phyloP scores from a whole-genome alignment of 2,329 filamentous ascomycete species.

The Ampelomyces quisqualis region DNA sequence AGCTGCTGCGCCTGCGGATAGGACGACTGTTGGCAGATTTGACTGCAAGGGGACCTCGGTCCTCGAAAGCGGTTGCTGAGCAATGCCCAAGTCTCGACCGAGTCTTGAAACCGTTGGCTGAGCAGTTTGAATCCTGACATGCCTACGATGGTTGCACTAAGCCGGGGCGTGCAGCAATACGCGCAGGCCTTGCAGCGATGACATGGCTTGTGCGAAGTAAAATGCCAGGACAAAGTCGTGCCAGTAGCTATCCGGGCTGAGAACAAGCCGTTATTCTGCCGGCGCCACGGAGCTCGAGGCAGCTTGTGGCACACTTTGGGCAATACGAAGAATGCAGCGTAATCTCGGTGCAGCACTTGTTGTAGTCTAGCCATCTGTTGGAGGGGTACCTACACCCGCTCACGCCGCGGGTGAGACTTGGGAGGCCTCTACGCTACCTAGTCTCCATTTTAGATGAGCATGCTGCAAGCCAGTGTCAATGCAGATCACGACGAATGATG shows the following conservation, averaged over 20 bases:
- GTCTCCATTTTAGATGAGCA: background rate
- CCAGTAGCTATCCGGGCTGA: background rate
- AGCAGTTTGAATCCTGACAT: conserved; percentile 4
- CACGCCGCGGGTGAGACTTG: background rate
- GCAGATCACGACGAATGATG: background rate
- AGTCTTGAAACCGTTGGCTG: conserved; percentile 4
- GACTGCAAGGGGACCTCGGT: conserved; percentile 8
- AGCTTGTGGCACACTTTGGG: background rate
- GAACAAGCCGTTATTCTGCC: background rate
- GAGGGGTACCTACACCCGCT: conserved; percentile 2
- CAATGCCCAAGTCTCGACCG: conserved; percentile 10
- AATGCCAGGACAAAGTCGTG: conserved; percentile 2
- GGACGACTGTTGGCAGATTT: background rate
- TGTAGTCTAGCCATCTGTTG: conserved; percentile 2
- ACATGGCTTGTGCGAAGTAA: background rate
- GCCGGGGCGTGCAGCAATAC: conserved; percentile 4
- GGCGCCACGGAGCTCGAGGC: background rate
- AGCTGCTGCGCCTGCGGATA: background rate
- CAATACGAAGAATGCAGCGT: background rate
- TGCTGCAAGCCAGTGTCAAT: conserved; percentile 2
- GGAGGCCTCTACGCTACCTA: too few species aligned
- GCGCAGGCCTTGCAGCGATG: conserved; percentile 3
- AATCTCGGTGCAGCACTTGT: conserved; percentile 2
- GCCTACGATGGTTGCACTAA: conserved; percentile 4
- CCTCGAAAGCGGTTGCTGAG: conserved; percentile 4